Evolutionary conservation across 2,329 filamentous ascomycete genomes (phyloP).

Genomic region (Diaporthe batatas): DNA sequence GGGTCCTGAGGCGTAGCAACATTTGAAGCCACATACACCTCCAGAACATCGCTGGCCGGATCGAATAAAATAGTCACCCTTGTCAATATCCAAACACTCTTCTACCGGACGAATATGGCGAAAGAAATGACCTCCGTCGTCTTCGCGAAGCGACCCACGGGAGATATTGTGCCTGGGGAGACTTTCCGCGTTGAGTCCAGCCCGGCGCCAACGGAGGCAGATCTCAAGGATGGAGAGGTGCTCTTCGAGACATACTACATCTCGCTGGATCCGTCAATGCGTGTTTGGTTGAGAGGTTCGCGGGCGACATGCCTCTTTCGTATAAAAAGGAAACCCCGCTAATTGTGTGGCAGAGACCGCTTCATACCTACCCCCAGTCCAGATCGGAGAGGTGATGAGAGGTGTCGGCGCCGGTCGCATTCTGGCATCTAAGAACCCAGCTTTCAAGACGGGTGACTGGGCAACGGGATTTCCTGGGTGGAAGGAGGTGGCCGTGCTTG

Average conservation of each 20-base stretch:
- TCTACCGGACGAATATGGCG: conserved; percentile 31
- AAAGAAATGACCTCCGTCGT: conserved; percentile 49
- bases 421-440: conserved; percentile 60
- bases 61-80: neutral
- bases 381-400: conserved; percentile 72
- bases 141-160: conserved; percentile 74
- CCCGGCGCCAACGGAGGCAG: conserved; percentile 62
- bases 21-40: neutral
- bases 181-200: conserved; percentile 71
- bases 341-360: conserved; percentile 33
- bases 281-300: conserved; percentile 69
- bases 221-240: conserved; percentile 66
- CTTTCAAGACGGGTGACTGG: conserved; percentile 63
- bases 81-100: too few species aligned
- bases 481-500: conserved; percentile 66
- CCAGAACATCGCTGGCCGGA: neutral
- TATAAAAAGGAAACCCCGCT: neutral
- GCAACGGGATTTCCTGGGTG: conserved; percentile 66
- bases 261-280: conserved; percentile 74
- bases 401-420: conserved; percentile 67
- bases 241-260: conserved; percentile 66
- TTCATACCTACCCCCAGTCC: conserved; percentile 71
- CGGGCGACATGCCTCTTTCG: neutral
- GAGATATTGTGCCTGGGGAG: conserved; percentile 72
- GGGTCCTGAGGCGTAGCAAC: neutral